Base-by-base conservation (phyloP, 352 stramenopile genomes). In the Plasmopara muralis region DNA sequence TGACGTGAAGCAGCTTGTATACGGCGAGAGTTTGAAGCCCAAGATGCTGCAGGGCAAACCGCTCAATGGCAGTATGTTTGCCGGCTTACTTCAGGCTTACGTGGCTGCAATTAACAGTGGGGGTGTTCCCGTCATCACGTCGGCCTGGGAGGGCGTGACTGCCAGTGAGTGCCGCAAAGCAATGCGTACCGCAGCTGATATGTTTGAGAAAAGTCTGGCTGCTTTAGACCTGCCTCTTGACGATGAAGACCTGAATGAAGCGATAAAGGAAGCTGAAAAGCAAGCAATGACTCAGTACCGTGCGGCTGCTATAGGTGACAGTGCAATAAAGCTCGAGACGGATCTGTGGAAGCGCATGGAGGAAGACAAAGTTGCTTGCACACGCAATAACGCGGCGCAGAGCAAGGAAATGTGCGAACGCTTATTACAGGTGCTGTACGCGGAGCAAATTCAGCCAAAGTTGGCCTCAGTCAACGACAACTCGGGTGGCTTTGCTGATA, bases 41-140 rank as follows among this genome's bases (percentile, higher is more conserved):
- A 95, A 95, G 70, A 87, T 69, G 61, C 57, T 95, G 31, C 75
- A 89, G 48, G 80, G 77, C 61, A 87, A 86, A 44, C 68, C 77
- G 13, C 66, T 90, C 7, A 91, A 83, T 39, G 85, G 85, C 20
- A 83, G 74, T 44, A 93, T 93, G 78, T 93, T 93, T 57, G 83
- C 77, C 1, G 78, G 77, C 0, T 70, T 95, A 43, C 50, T 89
- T n/a, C 71, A 85, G 38, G 72, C 81, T 3, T 95, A 94, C 53
- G 83, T 94, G 20, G 76, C 83, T 29, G 83, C 85, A 6, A 88
- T 90, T 44, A 93, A 93, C 70, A 82, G 95, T 63, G 74, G 95
- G 25, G 80, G 83, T 28, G 82, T 95, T 34, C 86, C 86, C 1
- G 83, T 90, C 28, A 95, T 95, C 53, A 86, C 78, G 10, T 91